phyloP scores from a whole-genome alignment of 169 alveolate species.

The Toxoplasma gondii region DNA sequence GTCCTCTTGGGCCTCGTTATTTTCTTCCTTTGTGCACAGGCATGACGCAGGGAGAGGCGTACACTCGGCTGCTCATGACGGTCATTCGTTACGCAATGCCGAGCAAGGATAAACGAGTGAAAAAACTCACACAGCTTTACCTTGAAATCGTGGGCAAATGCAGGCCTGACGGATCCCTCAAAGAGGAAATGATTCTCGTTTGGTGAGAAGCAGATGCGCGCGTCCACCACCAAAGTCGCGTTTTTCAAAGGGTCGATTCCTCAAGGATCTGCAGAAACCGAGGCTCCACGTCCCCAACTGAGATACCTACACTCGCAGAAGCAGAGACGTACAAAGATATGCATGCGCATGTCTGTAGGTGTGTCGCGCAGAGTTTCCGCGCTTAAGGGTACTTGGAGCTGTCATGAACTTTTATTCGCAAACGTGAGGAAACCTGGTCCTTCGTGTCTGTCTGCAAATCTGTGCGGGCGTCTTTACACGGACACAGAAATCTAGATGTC shows the following conservation, averaged over 20 bases:
- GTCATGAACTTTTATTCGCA: too few relatives aligned
- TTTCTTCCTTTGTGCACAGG: not conserved
- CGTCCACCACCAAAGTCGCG: not conserved
- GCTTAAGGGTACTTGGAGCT: too few relatives aligned
- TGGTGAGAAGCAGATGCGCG: conserved; percentile 73
- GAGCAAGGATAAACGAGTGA: conserved; percentile 77
- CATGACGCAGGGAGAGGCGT: conserved; percentile 53
- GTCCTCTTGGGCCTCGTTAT: not conserved
- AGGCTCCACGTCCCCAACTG: not conserved
- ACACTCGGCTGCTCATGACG: conserved; percentile 48
- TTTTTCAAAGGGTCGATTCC: not conserved
- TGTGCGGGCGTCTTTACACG: too few relatives aligned
- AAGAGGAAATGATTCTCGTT: conserved; percentile 93
- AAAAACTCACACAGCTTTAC: conserved; percentile 87
- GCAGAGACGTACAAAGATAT: too few relatives aligned
- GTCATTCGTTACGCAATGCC: conserved; percentile 61
- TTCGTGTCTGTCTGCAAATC: too few relatives aligned
- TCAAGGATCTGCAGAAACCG: not conserved
- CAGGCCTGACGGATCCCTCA: conserved; percentile 90
- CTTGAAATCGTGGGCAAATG: conserved; percentile 94
- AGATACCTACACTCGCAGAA: not conserved
- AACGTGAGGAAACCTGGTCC: too few relatives aligned
- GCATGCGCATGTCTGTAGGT: too few relatives aligned
- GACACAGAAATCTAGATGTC: too few relatives aligned
- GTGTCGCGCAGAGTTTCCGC: too few relatives aligned